Evolutionary conservation across 805 yeast species (phyloP), one percentile per base, ranked within the genome.

Genomic region (Ogataea nonfermentans): DNA sequence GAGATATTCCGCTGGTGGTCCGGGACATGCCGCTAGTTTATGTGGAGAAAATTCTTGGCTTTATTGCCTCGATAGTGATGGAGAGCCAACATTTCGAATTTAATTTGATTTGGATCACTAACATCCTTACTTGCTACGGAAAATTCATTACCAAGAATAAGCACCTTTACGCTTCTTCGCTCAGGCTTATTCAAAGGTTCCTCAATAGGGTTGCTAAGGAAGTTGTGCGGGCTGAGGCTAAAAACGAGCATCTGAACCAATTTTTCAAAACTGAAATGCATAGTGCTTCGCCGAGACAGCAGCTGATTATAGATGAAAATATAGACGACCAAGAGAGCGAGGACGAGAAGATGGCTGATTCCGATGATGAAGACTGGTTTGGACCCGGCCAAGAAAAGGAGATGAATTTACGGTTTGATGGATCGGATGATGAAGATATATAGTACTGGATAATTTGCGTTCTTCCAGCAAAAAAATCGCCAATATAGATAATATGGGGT

Each of bases 71-170:
- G 29, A 71, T 76, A 47, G 71, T 80, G 24, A 73, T 74, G 58
- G 84, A 81, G 3, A 78, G 88, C 5, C 89, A 78, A 24, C 98
- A 93, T 63, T 59, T 91, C 16, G 97, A 93, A 65, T 89, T 81
- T 66, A 79, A 81, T 52, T 61, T 93, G 47, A 51, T 84, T 9
- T 93, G 99, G 98, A 71, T 91, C 24, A 78, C 81, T 49, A 67
- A 74, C 11, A 52, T 89, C 4, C 61, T 93, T 12, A 70, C 82
- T 1, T 61, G 72, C 13, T 97, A 91, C 57, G 98, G 99, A 9
- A 73, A 73, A 47, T 82, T 76, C 60, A 83, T 93, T 37, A 71
- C 76, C 28, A 61, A 61, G 9, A 74, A 84, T 53, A 79, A 78
- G 53, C 79, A 74, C 45, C 73, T 78, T 37, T 85, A 82, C 52